Percentiles rank a stretch among this genome's conserved stretches.
Evolutionary conservation across 2,329 filamentous ascomycete genomes (phyloP).

Genomic region (Fusarium buxicola): DNA sequence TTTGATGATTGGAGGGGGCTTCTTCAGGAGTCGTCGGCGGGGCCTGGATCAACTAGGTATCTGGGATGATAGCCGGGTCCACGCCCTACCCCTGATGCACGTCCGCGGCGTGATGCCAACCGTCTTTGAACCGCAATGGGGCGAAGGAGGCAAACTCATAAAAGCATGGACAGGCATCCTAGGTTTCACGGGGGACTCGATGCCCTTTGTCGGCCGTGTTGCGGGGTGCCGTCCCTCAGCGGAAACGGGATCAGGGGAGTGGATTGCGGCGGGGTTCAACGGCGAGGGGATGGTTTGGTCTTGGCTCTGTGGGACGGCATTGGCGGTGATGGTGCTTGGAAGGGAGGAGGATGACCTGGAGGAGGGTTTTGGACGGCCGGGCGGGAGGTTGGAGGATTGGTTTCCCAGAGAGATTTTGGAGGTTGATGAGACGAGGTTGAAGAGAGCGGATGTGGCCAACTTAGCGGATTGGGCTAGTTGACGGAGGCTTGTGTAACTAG

Average conservation of each 20-base stretch:
- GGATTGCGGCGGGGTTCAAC: conserved; percentile 63
- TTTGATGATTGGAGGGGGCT: conserved; percentile 67
- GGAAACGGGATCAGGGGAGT: conserved; percentile 53
- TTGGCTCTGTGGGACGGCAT: conserved; percentile 62
- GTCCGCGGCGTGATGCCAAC: conserved; percentile 57
- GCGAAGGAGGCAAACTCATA: conserved; percentile 47
- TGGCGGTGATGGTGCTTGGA: conserved; percentile 60
- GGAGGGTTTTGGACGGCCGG: conserved; percentile 50
- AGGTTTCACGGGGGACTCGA: conserved; percentile 59
- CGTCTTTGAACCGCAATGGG: conserved; percentile 56
- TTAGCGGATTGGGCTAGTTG: conserved; percentile 40
- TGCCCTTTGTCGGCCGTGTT: conserved; percentile 64
- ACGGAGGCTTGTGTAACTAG: too few species aligned
- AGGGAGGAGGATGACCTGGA: conserved; percentile 49
- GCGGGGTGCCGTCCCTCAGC: conserved; percentile 42
- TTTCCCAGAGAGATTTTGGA: conserved; percentile 53
- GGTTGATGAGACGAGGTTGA: conserved; percentile 50
- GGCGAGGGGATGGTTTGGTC: conserved; percentile 67
- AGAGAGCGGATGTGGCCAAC: conserved; percentile 52
- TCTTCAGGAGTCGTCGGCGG: conserved; percentile 55
- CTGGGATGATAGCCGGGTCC: conserved; percentile 58
- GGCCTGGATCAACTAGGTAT: conserved; percentile 61
- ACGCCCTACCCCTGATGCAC: conserved; percentile 54
- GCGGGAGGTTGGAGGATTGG: conserved; percentile 54
- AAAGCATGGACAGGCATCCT: conserved; percentile 63